phyloP scores from a whole-genome alignment of 1,139 yeast species.

The Yamadazyma dendronema region DNA sequence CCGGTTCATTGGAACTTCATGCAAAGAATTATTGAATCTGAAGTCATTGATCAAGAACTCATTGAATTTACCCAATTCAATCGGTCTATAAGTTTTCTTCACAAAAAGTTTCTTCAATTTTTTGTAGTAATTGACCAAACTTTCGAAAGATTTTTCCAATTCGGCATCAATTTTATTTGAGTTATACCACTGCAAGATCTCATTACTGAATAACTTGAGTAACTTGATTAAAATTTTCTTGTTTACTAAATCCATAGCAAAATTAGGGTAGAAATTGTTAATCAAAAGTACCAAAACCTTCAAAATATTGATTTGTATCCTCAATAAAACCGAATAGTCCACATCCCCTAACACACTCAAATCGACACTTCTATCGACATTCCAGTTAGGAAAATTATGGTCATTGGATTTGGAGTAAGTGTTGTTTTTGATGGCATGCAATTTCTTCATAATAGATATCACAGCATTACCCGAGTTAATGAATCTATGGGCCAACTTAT shows the following conservation, averaged over 20 bases:
- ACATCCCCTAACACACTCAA: constrained; percentile 43
- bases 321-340: constrained; percentile 56
- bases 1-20: constrained; percentile 49
- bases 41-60: constrained; percentile 38
- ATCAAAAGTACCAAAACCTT: constrained; percentile 75
- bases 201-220: constrained; percentile 67
- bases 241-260: constrained; percentile 65
- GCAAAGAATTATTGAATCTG: constrained; percentile 40
- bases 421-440: constrained; percentile 15
- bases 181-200: constrained; percentile 69
- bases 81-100: constrained; percentile 76
- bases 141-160: constrained; percentile 45
- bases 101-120: constrained; percentile 71
- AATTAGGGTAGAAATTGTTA: constrained; percentile 71
- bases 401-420: constrained; percentile 5
- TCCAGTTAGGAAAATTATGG: constrained; percentile 54
- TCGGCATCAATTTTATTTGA: constrained; percentile 42
- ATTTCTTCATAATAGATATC: constrained; percentile 43
- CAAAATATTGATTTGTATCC: constrained; percentile 78
- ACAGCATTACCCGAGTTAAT: constrained; percentile 50
- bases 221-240: constrained; percentile 64
- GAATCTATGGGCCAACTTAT: constrained; percentile 43
- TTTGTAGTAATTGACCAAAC: constrained; percentile 59
- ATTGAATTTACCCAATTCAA: constrained; percentile 40
- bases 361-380: constrained; percentile 34